Evolutionary conservation across 1,284 basidiomycete genomes (phyloP).

Genomic region (Moesziomyces antarcticus): DNA sequence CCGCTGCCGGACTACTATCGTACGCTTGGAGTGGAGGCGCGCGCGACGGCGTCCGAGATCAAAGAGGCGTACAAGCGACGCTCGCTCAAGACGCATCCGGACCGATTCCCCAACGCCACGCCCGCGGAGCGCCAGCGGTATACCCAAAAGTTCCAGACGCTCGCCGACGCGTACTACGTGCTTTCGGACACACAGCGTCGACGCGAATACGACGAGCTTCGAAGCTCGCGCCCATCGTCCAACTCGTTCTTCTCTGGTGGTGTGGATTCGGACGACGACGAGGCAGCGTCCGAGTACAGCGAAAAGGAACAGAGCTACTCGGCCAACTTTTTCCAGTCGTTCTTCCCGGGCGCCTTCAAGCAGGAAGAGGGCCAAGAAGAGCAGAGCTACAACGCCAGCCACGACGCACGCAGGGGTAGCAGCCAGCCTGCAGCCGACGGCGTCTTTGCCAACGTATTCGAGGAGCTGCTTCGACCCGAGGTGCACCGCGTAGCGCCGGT

Average conservation of each 20-base stretch:
- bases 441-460: constrained; percentile 62
- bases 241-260: constrained; percentile 14
- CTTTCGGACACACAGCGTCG: constrained; percentile 81
- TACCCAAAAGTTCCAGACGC: constrained; percentile 70
- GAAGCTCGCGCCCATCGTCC: constrained; percentile 28
- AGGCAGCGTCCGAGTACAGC: constrained; percentile 32
- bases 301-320: constrained; percentile 54
- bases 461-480: constrained; percentile 65
- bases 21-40: constrained; percentile 70
- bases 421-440: constrained; percentile 55
- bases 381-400: constrained; percentile 11
- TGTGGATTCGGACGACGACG: constrained; percentile 29
- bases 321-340: constrained; percentile 61
- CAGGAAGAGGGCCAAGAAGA: constrained; percentile 10
- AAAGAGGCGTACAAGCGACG: constrained; percentile 84
- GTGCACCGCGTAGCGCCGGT: constrained; percentile 55
- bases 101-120: constrained; percentile 81
- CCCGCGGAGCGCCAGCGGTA: constrained; percentile 76
- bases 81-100: constrained; percentile 83
- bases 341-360: constrained; percentile 48
- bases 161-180: constrained; percentile 96
- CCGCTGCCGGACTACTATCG: constrained; percentile 62
- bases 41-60: constrained; percentile 78
- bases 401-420: constrained; percentile 10
- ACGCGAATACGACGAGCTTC: constrained; percentile 76